Conservation (phyloP, 2,329 filamentous ascomycete species). For the Fusarium temperatum region DNA sequence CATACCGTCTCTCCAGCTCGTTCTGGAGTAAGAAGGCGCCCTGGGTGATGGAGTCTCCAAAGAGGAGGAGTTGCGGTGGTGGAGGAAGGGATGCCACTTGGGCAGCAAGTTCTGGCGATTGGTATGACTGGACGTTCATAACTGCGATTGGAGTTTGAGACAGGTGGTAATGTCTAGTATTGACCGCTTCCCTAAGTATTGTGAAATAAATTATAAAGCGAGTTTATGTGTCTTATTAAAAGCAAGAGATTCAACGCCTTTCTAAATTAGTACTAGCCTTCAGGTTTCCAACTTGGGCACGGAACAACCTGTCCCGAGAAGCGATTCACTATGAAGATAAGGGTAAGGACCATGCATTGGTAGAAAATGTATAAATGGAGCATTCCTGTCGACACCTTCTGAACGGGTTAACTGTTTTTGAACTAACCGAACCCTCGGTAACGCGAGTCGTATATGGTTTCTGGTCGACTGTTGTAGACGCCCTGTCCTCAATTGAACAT, state of each 20-base stretch:
- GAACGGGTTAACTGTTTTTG: too few relatives aligned
- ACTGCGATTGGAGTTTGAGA: background rate
- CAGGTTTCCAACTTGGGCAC: background rate
- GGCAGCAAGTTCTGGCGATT: background rate
- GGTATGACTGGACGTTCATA: too few relatives aligned
- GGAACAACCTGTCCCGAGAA: background rate
- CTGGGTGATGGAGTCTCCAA: background rate
- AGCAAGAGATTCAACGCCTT: background rate
- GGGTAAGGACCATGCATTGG: too few relatives aligned
- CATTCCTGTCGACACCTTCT: too few relatives aligned
- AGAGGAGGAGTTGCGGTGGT: background rate
- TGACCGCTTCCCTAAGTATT: too few relatives aligned
- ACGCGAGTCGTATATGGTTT: too few relatives aligned
- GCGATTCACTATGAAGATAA: too few relatives aligned
- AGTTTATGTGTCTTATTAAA: accelerated
- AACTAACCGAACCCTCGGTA: too few relatives aligned
- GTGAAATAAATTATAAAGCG: background rate
- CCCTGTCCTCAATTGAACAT: too few relatives aligned
- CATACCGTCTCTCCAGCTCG: background rate
- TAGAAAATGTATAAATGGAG: too few relatives aligned
- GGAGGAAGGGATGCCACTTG: background rate
- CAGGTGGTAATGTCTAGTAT: background rate
- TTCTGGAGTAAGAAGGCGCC: background rate
- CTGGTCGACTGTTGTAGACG: too few relatives aligned
- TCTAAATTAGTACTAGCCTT: background rate